Evolutionary conservation across 306 rosid genomes (phyloP).

Genomic region (Vigna unguiculata): DNA sequence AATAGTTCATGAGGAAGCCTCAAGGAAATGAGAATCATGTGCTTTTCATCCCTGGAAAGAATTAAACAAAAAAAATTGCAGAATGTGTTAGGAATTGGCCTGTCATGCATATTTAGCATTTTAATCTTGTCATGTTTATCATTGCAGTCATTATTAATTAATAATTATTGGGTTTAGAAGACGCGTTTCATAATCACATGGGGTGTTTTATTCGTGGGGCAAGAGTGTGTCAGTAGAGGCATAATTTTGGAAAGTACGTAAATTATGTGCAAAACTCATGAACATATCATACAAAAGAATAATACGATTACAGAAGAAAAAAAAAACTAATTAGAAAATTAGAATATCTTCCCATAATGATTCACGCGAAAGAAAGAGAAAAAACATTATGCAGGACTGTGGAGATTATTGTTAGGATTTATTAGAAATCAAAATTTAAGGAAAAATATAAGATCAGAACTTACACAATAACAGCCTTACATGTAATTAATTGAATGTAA

Average conservation of each 20-base stretch:
- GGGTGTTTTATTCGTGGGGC: conserved; percentile 58
- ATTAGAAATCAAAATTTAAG: too few relatives aligned
- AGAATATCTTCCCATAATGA: neutral
- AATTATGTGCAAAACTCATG: conserved; percentile 20
- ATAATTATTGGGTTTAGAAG: conserved; percentile 47
- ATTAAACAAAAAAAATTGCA: conserved; percentile 10
- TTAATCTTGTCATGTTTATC: conserved; percentile 46
- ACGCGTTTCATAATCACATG: conserved; percentile 63
- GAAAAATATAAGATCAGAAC: too few relatives aligned
- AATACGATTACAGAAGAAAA: neutral
- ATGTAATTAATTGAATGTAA: too few relatives aligned
- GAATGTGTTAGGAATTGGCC: conserved; percentile 32
- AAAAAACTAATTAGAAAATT: neutral
- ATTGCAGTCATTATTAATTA: conserved; percentile 49
- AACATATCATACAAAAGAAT: neutral
- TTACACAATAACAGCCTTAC: too few relatives aligned
- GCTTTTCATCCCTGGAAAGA: conserved; percentile 36
- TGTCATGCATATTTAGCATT: conserved; percentile 43
- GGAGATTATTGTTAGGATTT: too few relatives aligned
- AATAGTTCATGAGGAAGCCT: conserved; percentile 56
- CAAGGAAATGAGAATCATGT: conserved; percentile 58
- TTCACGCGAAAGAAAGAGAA: neutral
- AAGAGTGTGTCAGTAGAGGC: conserved; percentile 31
- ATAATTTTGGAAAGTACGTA: conserved; percentile 26
- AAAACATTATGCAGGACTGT: too few relatives aligned